These are phyloP conservation scores for Silene uniflora DNA, from an alignment of 148 eudicot genomes.

Conservation along the genomic window DNA sequence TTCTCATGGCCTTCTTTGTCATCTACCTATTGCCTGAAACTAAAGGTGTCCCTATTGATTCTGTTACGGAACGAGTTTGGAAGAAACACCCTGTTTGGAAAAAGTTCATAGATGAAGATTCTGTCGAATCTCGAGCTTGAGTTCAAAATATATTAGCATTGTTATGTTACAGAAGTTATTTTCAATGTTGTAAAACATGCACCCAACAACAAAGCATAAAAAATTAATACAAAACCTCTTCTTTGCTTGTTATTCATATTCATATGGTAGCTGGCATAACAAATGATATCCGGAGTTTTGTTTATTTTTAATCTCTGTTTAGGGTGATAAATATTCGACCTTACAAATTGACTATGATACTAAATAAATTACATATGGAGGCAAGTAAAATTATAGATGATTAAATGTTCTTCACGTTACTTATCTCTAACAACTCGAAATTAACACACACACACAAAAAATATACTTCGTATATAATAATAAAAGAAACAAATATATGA, in stretches of 20 bases:
- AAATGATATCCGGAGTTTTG: too few relatives aligned
- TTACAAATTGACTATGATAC: not conserved
- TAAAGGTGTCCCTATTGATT: slow-evolving; percentile 43
- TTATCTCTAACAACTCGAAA: too few relatives aligned
- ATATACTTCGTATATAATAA: too few relatives aligned
- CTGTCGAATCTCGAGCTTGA: not conserved
- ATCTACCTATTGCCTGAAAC: slow-evolving; percentile 43
- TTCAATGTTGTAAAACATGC: not conserved
- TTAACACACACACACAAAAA: too few relatives aligned
- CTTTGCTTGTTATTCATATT: not conserved
- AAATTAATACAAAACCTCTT: not conserved
- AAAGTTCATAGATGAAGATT: slow-evolving; percentile 30
- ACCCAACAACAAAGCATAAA: not conserved
- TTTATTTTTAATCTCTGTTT: not conserved
- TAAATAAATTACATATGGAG: not conserved
- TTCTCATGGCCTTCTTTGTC: slow-evolving; percentile 37
- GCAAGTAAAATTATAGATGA: not conserved
- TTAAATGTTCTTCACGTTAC: not conserved
- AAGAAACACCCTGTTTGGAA: slow-evolving; percentile 49
- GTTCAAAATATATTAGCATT: not conserved
- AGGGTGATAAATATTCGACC: not conserved
- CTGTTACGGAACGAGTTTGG: slow-evolving; percentile 40
- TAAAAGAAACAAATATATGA: too few relatives aligned
- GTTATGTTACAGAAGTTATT: not conserved
- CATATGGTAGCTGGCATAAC: not conserved